These are phyloP conservation scores for Sporothrix variecibatus DNA, from an alignment of 2,329 filamentous ascomycete genomes.

Conservation along the genomic window DNA sequence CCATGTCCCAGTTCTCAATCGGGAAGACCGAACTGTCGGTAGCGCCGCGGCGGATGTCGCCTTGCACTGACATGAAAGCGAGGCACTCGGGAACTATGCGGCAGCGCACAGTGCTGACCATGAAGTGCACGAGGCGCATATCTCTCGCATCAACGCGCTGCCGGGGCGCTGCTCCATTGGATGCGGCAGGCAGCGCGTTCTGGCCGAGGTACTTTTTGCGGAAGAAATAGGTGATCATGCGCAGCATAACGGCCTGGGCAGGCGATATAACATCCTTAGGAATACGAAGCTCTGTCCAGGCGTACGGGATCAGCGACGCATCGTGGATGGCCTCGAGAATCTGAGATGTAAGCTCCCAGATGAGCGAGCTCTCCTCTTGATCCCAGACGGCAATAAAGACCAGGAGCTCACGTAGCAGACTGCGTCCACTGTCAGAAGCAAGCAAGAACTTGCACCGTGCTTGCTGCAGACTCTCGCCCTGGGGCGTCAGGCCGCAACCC, in stretches of 20 bases:
- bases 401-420: conserved; percentile 82
- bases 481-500: conserved; percentile 66
- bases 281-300: conserved; percentile 87
- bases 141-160: conserved; percentile 51
- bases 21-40: conserved; percentile 85
- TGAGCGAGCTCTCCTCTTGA: conserved; percentile 86
- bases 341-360: conserved; percentile 95
- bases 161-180: neutral
- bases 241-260: conserved; percentile 88
- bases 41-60: conserved; percentile 77
- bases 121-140: conserved; percentile 74
- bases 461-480: conserved; percentile 82
- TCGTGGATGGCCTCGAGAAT: conserved; percentile 92
- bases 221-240: conserved; percentile 88
- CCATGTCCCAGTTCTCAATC: conserved; percentile 96
- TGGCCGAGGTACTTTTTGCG: conserved; percentile 48
- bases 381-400: conserved; percentile 99
- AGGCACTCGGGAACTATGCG: conserved; percentile 93
- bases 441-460: conserved; percentile 87
- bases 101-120: conserved; percentile 88
- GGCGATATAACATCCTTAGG: conserved; percentile 96
- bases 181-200: conserved; percentile 37
- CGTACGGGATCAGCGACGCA: conserved; percentile 85
- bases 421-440: conserved; percentile 86
- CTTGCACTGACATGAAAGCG: conserved; percentile 90